Conservation (phyloP, 164 flowering plant species). For the Umbellularia californica region DNA sequence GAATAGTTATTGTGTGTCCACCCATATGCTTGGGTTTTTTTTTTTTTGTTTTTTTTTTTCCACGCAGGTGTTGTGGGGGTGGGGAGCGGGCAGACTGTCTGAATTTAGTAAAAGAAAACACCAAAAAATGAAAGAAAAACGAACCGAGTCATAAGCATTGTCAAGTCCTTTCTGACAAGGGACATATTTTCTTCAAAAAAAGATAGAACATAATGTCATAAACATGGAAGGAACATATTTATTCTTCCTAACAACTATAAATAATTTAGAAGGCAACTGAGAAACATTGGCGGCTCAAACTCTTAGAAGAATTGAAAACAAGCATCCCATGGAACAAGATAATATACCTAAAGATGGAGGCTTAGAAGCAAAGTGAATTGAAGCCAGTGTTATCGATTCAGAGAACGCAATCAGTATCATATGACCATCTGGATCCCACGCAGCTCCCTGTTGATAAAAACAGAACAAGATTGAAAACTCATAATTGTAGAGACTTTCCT, state of each 20-base stretch:
- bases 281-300: neutral
- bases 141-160: neutral
- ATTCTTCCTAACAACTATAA: neutral
- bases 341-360: slow-evolving; percentile 83
- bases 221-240: neutral
- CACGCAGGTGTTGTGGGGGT: no score
- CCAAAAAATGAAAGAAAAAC: neutral
- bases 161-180: no score
- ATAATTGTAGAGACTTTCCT: neutral
- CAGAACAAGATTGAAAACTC: neutral
- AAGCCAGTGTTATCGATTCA: slow-evolving; percentile 71
- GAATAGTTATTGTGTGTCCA: no score
- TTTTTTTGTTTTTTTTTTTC: no score
- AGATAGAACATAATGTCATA: no score
- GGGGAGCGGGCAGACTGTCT: no score
- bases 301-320: neutral
- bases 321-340: neutral
- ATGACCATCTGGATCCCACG: slow-evolving; percentile 97
- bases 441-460: slow-evolving; percentile 57
- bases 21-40: no score
- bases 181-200: neutral
- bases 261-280: neutral
- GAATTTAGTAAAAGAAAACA: neutral
- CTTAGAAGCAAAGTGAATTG: slow-evolving; percentile 88
- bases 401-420: slow-evolving; percentile 81